A percentile compares a stretch with the other conserved stretches of the same genome.
Conservation (phyloP, 1,139 yeast species). For the Debaryomycetaceae sp. region DNA sequence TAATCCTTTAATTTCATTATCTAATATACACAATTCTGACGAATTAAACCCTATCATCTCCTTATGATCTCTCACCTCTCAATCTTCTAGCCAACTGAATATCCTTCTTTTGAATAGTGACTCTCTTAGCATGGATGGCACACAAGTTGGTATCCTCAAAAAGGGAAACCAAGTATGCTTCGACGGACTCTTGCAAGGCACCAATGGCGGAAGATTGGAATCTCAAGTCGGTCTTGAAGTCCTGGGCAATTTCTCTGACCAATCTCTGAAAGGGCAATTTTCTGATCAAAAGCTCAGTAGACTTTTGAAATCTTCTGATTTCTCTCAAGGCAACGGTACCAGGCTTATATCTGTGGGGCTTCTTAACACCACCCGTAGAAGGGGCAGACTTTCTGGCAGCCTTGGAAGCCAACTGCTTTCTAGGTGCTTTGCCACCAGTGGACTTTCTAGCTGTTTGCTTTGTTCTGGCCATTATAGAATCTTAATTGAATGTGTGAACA, state of each 20-base stretch:
- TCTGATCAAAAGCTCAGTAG: constrained; percentile 95
- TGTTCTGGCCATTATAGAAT: constrained; percentile 97
- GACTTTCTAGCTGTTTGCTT: constrained; percentile 99
- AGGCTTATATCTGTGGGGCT: constrained; percentile 99
- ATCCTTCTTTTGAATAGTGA: constrained; percentile 98
- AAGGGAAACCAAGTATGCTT: constrained; percentile 88
- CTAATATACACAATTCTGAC: constrained; percentile 8
- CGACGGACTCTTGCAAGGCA: constrained; percentile 98
- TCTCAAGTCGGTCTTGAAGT: constrained; percentile 96
- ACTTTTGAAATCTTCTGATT: constrained; percentile 98
- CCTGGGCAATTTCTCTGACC: constrained; percentile 97
- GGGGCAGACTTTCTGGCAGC: constrained; percentile 99
- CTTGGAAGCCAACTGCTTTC: constrained; percentile 98
- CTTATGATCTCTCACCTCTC: constrained; percentile 90
- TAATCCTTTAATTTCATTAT: constrained; percentile 5
- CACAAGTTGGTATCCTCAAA: constrained; percentile 98
- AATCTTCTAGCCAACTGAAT: constrained; percentile 98
- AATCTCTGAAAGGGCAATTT: constrained; percentile 98
- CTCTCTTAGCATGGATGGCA: constrained; percentile 99
- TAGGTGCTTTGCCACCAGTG: constrained; percentile 99
- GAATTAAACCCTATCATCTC: constrained; percentile 6
- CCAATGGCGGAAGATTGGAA: constrained; percentile 98
- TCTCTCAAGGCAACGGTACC: constrained; percentile 99
- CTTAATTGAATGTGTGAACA: constrained; percentile 4
- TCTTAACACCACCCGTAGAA: constrained; percentile 98